These are phyloP conservation scores for Solanum piurae DNA, from an alignment of 257 asterid genomes.

Conservation along the genomic window DNA sequence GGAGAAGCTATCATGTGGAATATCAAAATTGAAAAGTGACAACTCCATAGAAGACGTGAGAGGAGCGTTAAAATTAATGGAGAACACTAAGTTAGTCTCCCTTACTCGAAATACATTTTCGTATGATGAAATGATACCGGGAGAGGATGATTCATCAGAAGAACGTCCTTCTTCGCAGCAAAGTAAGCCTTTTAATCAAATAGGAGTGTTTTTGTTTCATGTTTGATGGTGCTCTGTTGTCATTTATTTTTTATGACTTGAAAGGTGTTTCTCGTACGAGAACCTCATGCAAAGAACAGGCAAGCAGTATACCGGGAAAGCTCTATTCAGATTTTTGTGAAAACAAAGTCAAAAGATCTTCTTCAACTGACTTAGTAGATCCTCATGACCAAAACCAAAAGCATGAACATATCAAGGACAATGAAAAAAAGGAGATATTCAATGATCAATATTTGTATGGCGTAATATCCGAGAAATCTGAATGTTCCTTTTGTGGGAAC, in stretches of 20 bases:
- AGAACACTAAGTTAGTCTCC: neutral
- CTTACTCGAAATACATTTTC: slow-evolving; percentile 19
- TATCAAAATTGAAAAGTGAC: slow-evolving; percentile 43
- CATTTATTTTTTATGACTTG: neutral
- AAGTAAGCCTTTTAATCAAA: slow-evolving; percentile 7
- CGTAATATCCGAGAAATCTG: slow-evolving; percentile 5
- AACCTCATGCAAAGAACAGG: neutral
- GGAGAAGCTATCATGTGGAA: slow-evolving; percentile 51
- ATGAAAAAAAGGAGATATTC: slow-evolving; percentile 8
- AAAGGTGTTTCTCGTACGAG: neutral
- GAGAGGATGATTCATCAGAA: slow-evolving; percentile 29
- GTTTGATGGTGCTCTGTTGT: neutral
- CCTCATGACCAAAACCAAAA: neutral
- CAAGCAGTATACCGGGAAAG: neutral
- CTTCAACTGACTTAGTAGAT: neutral
- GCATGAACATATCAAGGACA: neutral
- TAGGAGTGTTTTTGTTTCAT: neutral
- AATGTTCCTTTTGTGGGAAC: slow-evolving; percentile 51
- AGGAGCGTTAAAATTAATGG: slow-evolving; percentile 16
- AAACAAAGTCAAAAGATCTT: neutral
- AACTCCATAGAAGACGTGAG: slow-evolving; percentile 27
- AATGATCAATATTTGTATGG: neutral
- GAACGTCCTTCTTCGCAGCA: slow-evolving; percentile 11
- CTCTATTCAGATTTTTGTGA: neutral
- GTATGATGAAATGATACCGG: slow-evolving; percentile 68